Conservation (phyloP, 2,329 filamentous ascomycete species). For the Curvularia verruculosa region DNA sequence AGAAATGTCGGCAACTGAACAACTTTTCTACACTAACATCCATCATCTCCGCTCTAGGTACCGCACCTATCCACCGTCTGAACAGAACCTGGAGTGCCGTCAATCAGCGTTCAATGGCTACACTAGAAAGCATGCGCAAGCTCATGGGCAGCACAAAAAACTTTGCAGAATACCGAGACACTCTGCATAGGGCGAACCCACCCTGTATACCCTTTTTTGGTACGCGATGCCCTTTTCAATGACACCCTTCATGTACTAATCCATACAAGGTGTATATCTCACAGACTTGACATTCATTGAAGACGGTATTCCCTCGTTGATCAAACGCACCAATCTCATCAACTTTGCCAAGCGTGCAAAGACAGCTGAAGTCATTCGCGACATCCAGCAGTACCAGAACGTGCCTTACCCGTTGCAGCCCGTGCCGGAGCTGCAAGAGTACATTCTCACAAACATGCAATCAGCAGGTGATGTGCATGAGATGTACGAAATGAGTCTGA, state of each 20-base stretch:
- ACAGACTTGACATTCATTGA: conserved; percentile 99
- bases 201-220: conserved; percentile 99
- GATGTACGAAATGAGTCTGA: conserved; percentile 98
- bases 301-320: conserved; percentile 93
- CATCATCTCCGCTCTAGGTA: conserved; percentile 94
- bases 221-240: conserved; percentile 51
- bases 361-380: conserved; percentile 96
- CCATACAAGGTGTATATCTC: conserved; percentile 78
- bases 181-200: conserved; percentile 88
- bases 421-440: conserved; percentile 91
- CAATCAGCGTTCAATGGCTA: conserved; percentile 78
- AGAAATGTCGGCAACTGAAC: conserved; percentile 94
- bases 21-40: conserved; percentile 98
- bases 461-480: conserved; percentile 94
- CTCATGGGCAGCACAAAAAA: conserved; percentile 98
- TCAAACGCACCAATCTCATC: conserved; percentile 95
- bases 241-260: neutral
- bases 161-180: conserved; percentile 94
- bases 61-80: conserved; percentile 91
- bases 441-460: conserved; percentile 96
- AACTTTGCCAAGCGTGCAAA: conserved; percentile 99
- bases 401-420: conserved; percentile 92
- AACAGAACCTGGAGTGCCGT: conserved; percentile 95
- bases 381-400: conserved; percentile 98
- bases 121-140: conserved; percentile 87